A percentile compares a stretch with the other conserved stretches of the same genome.
These are phyloP conservation scores for Schwanniomyces yamadae DNA, from an alignment of 805 yeast genomes.

Conservation along the genomic window DNA sequence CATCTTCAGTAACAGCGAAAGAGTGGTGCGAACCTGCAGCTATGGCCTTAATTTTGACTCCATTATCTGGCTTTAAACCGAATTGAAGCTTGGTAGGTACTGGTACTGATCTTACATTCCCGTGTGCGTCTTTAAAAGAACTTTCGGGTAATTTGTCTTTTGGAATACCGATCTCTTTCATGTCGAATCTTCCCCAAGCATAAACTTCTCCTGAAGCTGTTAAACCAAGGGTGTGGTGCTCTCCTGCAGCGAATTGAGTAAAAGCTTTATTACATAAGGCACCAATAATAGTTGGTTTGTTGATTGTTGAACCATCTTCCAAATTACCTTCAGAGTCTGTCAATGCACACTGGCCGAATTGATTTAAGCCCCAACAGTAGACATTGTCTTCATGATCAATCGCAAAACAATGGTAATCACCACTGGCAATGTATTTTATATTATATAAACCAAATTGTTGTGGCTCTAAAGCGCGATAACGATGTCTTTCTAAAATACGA, in stretches of 20 bases:
- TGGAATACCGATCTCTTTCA: conserved; percentile 87
- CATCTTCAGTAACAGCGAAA: conserved; percentile 79
- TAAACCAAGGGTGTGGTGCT: conserved; percentile 86
- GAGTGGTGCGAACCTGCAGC: conserved; percentile 94
- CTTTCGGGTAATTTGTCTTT: conserved; percentile 64
- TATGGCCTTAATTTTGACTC: conserved; percentile 40
- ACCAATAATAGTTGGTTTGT: conserved; percentile 73
- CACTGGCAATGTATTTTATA: conserved; percentile 79
- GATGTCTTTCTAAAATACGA: conserved; percentile 74
- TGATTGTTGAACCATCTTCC: conserved; percentile 82
- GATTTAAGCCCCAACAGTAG: conserved; percentile 92
- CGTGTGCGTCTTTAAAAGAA: conserved; percentile 75
- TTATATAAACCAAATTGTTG: conserved; percentile 80
- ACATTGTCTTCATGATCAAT: conserved; percentile 70
- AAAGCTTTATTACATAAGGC: conserved; percentile 59
- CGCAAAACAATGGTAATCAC: conserved; percentile 96
- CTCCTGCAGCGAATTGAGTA: conserved; percentile 79
- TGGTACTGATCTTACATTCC: conserved; percentile 81
- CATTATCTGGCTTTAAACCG: conserved; percentile 27
- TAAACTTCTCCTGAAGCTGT: conserved; percentile 70
- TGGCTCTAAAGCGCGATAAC: conserved; percentile 72
- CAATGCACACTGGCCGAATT: conserved; percentile 91
- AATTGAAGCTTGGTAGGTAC: conserved; percentile 66
- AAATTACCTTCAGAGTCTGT: conserved; percentile 59
- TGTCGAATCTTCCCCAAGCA: conserved; percentile 89